These are phyloP conservation scores for Didymellaceae sp. DNA, from an alignment of 2,329 filamentous ascomycete genomes.

Conservation along the genomic window DNA sequence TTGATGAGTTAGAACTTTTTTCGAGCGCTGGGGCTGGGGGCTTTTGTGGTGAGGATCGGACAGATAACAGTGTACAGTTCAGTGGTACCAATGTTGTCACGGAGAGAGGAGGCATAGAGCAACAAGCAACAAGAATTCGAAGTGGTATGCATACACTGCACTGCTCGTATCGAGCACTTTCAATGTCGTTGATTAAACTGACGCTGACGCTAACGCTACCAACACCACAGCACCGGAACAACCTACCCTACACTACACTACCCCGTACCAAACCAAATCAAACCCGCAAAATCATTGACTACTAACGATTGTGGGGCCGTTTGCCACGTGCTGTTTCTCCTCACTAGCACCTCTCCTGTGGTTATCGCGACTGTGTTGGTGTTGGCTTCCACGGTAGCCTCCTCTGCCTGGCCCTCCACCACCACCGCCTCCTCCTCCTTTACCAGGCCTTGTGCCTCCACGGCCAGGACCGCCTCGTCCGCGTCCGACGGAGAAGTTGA, in stretches of 20 bases:
- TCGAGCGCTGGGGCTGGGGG: too few species aligned
- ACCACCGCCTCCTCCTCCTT: constrained; percentile 3
- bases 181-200: neutral
- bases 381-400: constrained; percentile 7
- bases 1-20: too few species aligned
- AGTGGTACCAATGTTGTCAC: too few species aligned
- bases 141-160: neutral
- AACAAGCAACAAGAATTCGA: neutral
- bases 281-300: constrained; percentile 4
- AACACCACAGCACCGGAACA: constrained; percentile 11
- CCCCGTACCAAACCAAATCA: neutral
- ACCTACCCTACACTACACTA: neutral
- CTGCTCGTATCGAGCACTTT: neutral
- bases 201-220: constrained; percentile 4
- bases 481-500: constrained; percentile 47
- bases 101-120: too few species aligned
- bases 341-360: constrained; percentile 10
- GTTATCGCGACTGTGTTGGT: constrained; percentile 12
- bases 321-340: constrained; percentile 9
- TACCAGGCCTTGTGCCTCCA: constrained; percentile 8
- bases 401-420: constrained; percentile 10
- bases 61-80: too few species aligned
- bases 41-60: too few species aligned
- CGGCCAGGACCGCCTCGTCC: constrained; percentile 20
- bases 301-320: constrained; percentile 15